phyloP scores from a whole-genome alignment of 106 monocot genomes.

The Dioscorea dumetorum region DNA sequence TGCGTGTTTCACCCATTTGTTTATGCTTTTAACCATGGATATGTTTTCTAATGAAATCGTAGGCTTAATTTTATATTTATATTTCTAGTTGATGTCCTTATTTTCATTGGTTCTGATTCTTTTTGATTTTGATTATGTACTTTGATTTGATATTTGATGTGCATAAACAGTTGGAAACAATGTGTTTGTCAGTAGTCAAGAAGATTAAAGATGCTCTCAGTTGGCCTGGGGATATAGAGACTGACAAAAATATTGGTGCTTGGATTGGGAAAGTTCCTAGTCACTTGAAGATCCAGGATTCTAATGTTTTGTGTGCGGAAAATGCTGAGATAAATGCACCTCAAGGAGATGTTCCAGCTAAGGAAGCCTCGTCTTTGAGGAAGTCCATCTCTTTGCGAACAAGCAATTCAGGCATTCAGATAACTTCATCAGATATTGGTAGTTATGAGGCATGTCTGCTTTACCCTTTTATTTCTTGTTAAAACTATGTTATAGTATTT shows the following conservation, averaged over 20 bases:
- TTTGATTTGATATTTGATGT: neutral
- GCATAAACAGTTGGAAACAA: slow-evolving; percentile 37
- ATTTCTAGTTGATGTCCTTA: too few species aligned
- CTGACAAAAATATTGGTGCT: slow-evolving; percentile 47
- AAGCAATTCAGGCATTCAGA: slow-evolving; percentile 10
- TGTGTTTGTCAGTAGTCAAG: slow-evolving; percentile 51
- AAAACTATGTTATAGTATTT: too few species aligned
- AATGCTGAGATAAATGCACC: neutral
- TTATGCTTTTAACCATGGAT: too few species aligned
- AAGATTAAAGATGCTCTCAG: slow-evolving; percentile 59
- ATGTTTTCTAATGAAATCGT: too few species aligned
- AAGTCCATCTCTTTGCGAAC: slow-evolving; percentile 7
- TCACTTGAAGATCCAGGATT: slow-evolving; percentile 26
- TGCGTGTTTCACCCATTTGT: too few species aligned
- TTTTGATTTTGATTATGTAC: slow-evolving; percentile 13
- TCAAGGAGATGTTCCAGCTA: slow-evolving; percentile 3
- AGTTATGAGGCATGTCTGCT: slow-evolving; percentile 70
- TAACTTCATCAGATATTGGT: slow-evolving; percentile 58
- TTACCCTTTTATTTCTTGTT: too few species aligned
- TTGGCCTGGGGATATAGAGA: slow-evolving; percentile 45
- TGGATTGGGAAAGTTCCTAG: slow-evolving; percentile 72
- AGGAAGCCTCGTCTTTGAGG: slow-evolving; percentile 4
- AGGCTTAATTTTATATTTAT: too few species aligned
- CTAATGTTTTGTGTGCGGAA: slow-evolving; percentile 1
- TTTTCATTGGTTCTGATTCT: too few species aligned